These are phyloP conservation scores for Pseudisothecium myosuroides DNA, from an alignment of 225 moss, liverwort and hornwort species.

Conservation along the genomic window DNA sequence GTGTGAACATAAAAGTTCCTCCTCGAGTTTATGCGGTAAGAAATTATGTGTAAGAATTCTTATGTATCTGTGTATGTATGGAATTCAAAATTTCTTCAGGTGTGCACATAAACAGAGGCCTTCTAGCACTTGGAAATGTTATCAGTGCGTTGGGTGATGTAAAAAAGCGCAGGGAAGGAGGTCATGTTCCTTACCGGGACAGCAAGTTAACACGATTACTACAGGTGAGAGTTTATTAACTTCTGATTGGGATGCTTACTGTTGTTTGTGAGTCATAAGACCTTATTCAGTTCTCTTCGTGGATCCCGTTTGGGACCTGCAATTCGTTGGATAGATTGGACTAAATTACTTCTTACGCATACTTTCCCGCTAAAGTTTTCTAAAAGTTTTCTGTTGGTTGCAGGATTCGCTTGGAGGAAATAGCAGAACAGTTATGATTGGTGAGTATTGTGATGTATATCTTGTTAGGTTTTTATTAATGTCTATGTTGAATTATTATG, in stretches of 20 bases:
- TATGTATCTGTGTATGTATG: neutral
- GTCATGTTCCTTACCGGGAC: conserved; percentile 92
- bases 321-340: neutral
- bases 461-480: neutral
- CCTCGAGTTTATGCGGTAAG: neutral
- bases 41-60: neutral
- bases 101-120: conserved; percentile 90
- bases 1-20: neutral
- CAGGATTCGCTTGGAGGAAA: conserved; percentile 99
- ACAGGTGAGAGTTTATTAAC: conserved; percentile 34
- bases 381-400: neutral
- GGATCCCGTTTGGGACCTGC: neutral
- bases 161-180: conserved; percentile 89
- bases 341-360: neutral
- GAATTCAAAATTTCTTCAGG: conserved; percentile 17
- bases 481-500: neutral
- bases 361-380: neutral
- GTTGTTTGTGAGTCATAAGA: neutral
- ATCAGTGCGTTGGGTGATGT: conserved; percentile 96
- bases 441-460: conserved; percentile 24
- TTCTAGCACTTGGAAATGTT: conserved; percentile 90
- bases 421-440: conserved; percentile 97
- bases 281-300: neutral
- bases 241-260: neutral
- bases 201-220: conserved; percentile 92